These are phyloP conservation scores for Plectranthus barbatus DNA, from an alignment of 257 asterid genomes.

Conservation along the genomic window DNA sequence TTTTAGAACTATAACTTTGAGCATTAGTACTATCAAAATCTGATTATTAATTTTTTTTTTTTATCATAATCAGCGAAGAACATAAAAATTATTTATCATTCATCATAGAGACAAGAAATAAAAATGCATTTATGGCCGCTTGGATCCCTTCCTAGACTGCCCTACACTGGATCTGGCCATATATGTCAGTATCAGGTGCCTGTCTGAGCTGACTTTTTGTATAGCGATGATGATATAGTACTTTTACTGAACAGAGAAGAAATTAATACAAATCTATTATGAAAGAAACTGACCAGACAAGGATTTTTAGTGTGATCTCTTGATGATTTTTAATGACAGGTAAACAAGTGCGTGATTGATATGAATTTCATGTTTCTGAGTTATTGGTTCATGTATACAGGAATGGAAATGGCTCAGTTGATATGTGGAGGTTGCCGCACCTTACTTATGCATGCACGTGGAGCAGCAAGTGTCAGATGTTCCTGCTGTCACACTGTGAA, in stretches of 20 bases:
- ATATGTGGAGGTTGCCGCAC: slow-evolving; percentile 91
- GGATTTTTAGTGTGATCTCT: neutral
- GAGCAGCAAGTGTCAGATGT: slow-evolving; percentile 85
- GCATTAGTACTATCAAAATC: neutral
- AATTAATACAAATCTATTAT: neutral
- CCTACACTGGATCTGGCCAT: neutral
- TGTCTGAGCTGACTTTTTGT: too few relatives aligned
- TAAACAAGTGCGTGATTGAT: neutral
- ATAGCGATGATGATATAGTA: neutral
- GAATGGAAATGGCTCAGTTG: slow-evolving; percentile 85
- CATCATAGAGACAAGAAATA: neutral
- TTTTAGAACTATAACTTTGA: neutral
- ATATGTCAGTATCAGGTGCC: neutral
- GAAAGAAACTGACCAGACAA: neutral
- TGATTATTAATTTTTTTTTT: too few relatives aligned
- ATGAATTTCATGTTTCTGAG: neutral
- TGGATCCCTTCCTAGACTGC: neutral
- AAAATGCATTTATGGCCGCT: neutral
- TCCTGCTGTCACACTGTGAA: slow-evolving; percentile 82
- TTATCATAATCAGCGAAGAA: neutral
- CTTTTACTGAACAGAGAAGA: neutral
- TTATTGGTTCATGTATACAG: slow-evolving; percentile 22
- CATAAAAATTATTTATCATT: neutral
- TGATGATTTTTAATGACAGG: neutral
- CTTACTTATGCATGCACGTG: slow-evolving; percentile 75